Base-by-base conservation (phyloP, 2,329 filamentous ascomycete species). In the Aspergillus sp. region DNA sequence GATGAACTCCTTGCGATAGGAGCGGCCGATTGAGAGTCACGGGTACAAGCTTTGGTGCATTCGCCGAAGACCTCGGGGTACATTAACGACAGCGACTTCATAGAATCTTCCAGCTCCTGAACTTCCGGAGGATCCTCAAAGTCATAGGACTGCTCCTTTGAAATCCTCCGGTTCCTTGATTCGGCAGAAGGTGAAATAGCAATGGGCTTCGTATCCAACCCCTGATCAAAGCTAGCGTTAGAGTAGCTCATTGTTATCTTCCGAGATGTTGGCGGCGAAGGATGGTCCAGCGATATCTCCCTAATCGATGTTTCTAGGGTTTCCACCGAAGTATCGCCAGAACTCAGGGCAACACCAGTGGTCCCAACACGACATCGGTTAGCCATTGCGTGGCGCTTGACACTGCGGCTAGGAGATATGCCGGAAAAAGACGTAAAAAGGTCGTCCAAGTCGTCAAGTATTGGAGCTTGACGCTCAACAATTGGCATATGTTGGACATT, bases 401-500 rank as follows among this genome's bases (percentile, higher is more conserved):
- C 27, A 17, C 29, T 33, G 14, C 37, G 32, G 17, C 35, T 32
- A 19, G 40, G 36, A 13, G 48, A 41, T 22, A 45, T 32, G 19
- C 36, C 45, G 34, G 38, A 47, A 20, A 43, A 34, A 4, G 48
- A 44, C 4, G 53, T 46, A 24, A 56, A 56, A 12, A 39, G 34
- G 15, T 43, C 44, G 14, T 48, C 37, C n/a, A 51, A 31, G 14
- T 47, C 40, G 35, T 55, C 45, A 27, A 55, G 34, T 12, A 20
- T 39, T 16, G 26, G 35, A 6, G 27, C 13, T 15, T 29, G 22
- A 24, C 26, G 29, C 10, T 29, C 30, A 11, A 35, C 27, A 26
- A 22, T 26, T 8, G 39, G 32, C 8, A 22, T n/a, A 15, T 36
- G 25, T 8, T 41, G 36, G 22, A 34, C 25, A 30, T 47, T 46